Percentiles rank a stretch among this genome's conserved stretches.
Conservation (phyloP, 257 asterid species). For the Nicotiana otophora region DNA sequence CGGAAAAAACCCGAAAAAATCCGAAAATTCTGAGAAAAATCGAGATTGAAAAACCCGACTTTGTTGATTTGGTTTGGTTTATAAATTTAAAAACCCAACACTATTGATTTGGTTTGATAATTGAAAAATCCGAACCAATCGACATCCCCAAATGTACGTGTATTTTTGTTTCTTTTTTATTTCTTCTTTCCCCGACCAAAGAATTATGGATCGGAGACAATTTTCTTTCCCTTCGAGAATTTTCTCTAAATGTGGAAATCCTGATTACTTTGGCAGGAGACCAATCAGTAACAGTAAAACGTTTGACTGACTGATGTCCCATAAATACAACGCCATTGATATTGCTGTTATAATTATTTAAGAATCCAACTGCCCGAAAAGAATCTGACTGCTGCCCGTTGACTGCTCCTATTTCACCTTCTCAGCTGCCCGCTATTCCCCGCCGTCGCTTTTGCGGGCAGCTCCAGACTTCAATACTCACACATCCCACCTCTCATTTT, state of each 20-base stretch:
- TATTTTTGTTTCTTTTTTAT: too few relatives aligned
- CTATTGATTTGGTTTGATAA: too few relatives aligned
- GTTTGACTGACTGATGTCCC: neutral
- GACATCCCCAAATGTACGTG: too few relatives aligned
- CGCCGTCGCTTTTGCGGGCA: constrained; percentile 39
- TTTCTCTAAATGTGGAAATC: neutral
- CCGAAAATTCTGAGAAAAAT: too few relatives aligned
- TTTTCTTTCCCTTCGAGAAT: neutral
- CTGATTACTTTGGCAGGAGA: neutral
- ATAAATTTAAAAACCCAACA: too few relatives aligned
- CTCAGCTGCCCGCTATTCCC: constrained; percentile 29
- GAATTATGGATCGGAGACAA: too few relatives aligned
- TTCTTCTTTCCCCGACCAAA: too few relatives aligned
- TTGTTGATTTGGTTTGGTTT: too few relatives aligned
- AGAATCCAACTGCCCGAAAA: constrained; percentile 55
- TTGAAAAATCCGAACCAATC: too few relatives aligned
- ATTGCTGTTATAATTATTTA: neutral
- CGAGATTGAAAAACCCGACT: too few relatives aligned
- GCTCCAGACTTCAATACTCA: constrained; percentile 31
- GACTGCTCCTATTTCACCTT: constrained; percentile 15
- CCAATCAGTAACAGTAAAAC: neutral
- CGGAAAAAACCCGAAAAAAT: too few relatives aligned
- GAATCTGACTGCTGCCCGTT: constrained; percentile 69
- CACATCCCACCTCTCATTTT: constrained; percentile 9
- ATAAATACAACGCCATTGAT: neutral